phyloP scores from a whole-genome alignment of 169 alveolate species.

The Plasmodium inui region DNA sequence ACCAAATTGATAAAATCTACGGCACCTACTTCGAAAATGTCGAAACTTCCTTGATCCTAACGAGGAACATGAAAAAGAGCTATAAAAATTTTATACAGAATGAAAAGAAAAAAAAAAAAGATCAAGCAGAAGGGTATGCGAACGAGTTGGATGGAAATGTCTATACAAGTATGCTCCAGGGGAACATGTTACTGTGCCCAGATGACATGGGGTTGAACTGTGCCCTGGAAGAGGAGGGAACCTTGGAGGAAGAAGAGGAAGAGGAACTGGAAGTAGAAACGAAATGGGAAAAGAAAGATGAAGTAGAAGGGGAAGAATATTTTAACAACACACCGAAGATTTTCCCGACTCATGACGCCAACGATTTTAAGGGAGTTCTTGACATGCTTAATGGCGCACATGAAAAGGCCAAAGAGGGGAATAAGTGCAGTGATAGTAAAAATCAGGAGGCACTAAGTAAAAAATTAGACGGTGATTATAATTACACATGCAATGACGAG shows the following conservation, averaged over 20 bases:
- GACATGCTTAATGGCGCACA: background rate
- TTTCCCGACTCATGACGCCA: background rate
- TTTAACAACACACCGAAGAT: background rate
- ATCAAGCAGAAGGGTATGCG: background rate
- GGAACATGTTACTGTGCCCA: background rate
- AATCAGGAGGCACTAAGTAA: background rate
- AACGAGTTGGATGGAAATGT: background rate
- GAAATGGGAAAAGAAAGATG: background rate
- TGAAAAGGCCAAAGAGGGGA: background rate
- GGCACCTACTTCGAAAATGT: conserved; percentile 33
- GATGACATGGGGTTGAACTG: background rate
- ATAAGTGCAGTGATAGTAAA: background rate
- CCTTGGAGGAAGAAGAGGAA: background rate
- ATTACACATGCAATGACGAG: background rate
- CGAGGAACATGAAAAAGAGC: conserved; percentile 41
- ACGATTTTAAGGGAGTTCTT: background rate
- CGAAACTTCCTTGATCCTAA: conserved; percentile 18
- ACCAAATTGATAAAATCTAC: conserved; percentile 27
- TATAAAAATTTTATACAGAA: conserved; percentile 28
- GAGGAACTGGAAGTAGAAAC: background rate
- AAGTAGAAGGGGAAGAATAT: background rate
- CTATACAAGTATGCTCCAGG: background rate
- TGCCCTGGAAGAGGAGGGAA: background rate
- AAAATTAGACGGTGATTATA: background rate
- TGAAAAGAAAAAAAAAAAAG: conserved; percentile 13